These are phyloP conservation scores for Sugiyamaella paludigena DNA, from an alignment of 1,139 yeast species.

Conservation along the genomic window DNA sequence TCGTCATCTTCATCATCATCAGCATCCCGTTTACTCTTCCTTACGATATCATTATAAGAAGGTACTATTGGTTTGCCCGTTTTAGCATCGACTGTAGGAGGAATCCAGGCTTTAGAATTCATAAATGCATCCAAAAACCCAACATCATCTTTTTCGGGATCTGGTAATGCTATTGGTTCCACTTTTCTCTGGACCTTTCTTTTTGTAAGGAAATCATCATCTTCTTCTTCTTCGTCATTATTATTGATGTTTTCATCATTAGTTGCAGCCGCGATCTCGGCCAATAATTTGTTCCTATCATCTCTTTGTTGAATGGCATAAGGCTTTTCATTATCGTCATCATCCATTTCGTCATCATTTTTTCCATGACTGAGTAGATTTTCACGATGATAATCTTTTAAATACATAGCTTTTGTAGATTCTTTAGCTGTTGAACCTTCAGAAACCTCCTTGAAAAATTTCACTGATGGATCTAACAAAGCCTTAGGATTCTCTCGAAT, in stretches of 20 bases:
- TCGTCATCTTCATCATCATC: conserved; percentile 54
- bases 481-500: conserved; percentile 59
- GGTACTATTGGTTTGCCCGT: conserved; percentile 53
- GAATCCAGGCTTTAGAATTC: conserved; percentile 85
- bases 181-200: conserved; percentile 44
- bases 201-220: conserved; percentile 58
- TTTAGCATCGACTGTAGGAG: conserved; percentile 48
- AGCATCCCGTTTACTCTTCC: background rate
- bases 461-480: conserved; percentile 62
- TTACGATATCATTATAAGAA: conserved; percentile 45
- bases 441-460: conserved; percentile 68
- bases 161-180: conserved; percentile 52
- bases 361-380: conserved; percentile 58
- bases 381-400: conserved; percentile 91
- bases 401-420: conserved; percentile 67
- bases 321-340: conserved; percentile 51
- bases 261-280: conserved; percentile 61
- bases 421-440: conserved; percentile 32
- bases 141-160: conserved; percentile 63
- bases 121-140: conserved; percentile 72
- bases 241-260: conserved; percentile 43
- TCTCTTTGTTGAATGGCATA: conserved; percentile 73
- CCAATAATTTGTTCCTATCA: conserved; percentile 65
- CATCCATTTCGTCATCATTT: conserved; percentile 48
- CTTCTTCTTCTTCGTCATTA: conserved; percentile 45